Evolutionary conservation across 495 filamentous ascomycete species (phyloP).

Genomic region (Tuber magnatum): DNA sequence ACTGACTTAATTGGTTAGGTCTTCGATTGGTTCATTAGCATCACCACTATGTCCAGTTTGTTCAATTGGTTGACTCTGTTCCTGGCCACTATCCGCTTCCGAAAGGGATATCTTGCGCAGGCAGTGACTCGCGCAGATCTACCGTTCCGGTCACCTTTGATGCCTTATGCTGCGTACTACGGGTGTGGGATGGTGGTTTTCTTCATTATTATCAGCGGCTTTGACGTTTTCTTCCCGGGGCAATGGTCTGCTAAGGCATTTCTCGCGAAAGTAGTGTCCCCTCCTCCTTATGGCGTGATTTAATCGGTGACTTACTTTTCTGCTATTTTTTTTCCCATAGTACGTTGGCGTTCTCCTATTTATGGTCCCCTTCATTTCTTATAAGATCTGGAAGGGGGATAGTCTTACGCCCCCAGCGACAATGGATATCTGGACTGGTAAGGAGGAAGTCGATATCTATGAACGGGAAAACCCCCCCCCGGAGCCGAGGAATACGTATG

Average conservation of each 20-base stretch:
- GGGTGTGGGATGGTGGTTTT: conserved; percentile 27
- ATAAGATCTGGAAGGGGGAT: conserved; percentile 45
- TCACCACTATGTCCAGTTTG: conserved; percentile 31
- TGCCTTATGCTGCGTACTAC: conserved; percentile 38
- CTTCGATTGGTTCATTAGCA: conserved; percentile 39
- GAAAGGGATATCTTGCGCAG: conserved; percentile 29
- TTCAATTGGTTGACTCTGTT: conserved; percentile 39
- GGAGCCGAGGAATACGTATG: conserved; percentile 29
- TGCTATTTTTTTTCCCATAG: conserved; percentile 33
- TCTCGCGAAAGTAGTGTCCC: conserved; percentile 23
- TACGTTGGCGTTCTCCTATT: conserved; percentile 59
- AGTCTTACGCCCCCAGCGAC: conserved; percentile 48
- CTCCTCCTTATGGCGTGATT: conserved; percentile 40
- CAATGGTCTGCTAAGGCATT: conserved; percentile 22
- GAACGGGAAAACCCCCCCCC: conserved; percentile 40
- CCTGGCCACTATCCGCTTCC: conserved; percentile 34
- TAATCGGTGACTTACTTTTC: neutral
- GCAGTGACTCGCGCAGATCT: conserved; percentile 27
- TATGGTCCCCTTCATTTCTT: conserved; percentile 50
- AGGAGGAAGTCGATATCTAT: conserved; percentile 54
- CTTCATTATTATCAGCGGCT: conserved; percentile 36
- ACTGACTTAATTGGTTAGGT: conserved; percentile 11
- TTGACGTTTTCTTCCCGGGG: conserved; percentile 34
- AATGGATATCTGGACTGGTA: conserved; percentile 58
- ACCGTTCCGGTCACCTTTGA: conserved; percentile 26